Evolutionary conservation across 1,284 basidiomycete species (phyloP), one percentile per base, ranked within the genome.

Genomic region (Ustilago sp.): DNA sequence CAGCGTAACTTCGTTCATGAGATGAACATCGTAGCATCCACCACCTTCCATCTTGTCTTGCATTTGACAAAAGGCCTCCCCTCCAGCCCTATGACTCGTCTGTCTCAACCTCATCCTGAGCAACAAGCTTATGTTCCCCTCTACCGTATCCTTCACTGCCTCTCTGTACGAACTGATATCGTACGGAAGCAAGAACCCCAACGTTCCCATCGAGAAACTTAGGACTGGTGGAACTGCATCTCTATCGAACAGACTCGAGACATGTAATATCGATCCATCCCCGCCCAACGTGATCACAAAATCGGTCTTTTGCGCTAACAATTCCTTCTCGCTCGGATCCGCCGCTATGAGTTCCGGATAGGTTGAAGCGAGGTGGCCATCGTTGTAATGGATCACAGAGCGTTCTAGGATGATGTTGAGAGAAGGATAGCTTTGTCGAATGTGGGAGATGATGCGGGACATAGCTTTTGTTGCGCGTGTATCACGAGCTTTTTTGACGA

Each of bases 1-100:
- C 28, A 98, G 88, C 11, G 94, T 91, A 62, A 98, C 91, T 87
- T 98, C 96, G 84, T 98, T 98, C 94, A 98, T 96, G 39, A 97
- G 94, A 87, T 98, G 95, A 91, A 93, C 94, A 74, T 93, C 94
- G 43, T 74, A 71, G 38, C 71, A 78, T 7, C 71, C 64, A 1
- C 71, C 71, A 5, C 62, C 71, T n/a, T 71, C 63, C 19, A 34
- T 54, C 23, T 52, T 50, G 34, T 74, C 68, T 9, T 74, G 39
- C 3, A 75, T 48, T 59, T 72, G 72, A 41, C 76, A 72, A 23
- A 77, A 77, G 9, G 67, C 52, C 55, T 68, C 58, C 17, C 81
- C 81, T 28, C 77, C 66, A 17, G 45, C 36, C 9, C 67, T 36
- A 36, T 82, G 80, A 32, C 66, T 72, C 4, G 73, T 82, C 62